Conservation (phyloP, 306 rosid genomes). For the Glycine soja region DNA sequence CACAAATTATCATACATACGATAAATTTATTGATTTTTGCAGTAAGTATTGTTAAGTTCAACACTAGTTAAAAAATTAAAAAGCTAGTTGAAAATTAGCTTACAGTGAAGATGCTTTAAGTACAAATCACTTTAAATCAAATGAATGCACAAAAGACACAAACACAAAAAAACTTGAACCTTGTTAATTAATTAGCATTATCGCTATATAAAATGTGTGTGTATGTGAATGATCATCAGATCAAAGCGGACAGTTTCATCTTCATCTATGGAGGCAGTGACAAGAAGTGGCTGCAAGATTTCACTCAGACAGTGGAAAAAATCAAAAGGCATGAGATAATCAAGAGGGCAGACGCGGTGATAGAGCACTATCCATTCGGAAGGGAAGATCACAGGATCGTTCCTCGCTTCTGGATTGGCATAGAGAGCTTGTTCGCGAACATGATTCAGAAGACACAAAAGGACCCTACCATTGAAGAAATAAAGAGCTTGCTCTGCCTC, state of each 20-base stretch:
- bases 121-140: no score
- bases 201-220: no score
- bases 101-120: neutral
- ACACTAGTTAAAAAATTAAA: no score
- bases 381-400: slow-evolving; percentile 39
- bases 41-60: no score
- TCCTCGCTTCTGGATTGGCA: slow-evolving; percentile 47
- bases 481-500: slow-evolving; percentile 46
- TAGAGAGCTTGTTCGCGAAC: slow-evolving; percentile 50
- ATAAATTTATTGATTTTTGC: no score
- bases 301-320: slow-evolving; percentile 33
- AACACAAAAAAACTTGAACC: no score
- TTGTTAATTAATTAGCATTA: no score
- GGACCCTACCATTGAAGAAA: slow-evolving; percentile 46
- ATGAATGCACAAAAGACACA: no score
- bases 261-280: slow-evolving; percentile 55
- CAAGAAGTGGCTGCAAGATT: slow-evolving; percentile 10
- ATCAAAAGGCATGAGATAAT: slow-evolving; percentile 42
- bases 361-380: slow-evolving; percentile 48
- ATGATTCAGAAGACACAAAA: slow-evolving; percentile 46
- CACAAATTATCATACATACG: no score
- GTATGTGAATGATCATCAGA: slow-evolving; percentile 39
- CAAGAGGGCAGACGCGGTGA: slow-evolving; percentile 45
- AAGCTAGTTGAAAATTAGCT: no score
- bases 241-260: slow-evolving; percentile 46